Evolutionary conservation across 768 basidiomycete species (phyloP), one percentile per base, ranked within the genome.

Genomic region (Hemileccinum impolitum): DNA sequence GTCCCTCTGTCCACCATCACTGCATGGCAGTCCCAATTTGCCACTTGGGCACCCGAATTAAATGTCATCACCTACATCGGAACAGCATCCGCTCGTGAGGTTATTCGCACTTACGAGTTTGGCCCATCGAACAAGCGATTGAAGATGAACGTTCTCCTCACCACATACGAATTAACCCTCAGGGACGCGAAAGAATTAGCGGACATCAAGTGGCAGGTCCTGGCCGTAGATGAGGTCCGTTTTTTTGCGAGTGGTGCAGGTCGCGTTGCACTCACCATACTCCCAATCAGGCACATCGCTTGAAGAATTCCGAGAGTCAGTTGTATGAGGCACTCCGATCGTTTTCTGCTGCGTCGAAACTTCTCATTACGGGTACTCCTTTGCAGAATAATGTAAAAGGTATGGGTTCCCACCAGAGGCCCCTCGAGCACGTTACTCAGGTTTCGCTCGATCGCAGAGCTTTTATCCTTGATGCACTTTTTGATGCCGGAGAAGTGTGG

Each of bases 301-400:
- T 99, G 58, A 99, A 99, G 77, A 98, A 99, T 69, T 91, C 90
- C 47, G 96, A 98, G 68, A 92, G 90, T 58, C 94, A 97, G 72
- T 68, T 99, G 45, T 98, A 98, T 69, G 93, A 98, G 65, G 94
- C 94, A 5, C 75, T 99, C 47, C 77, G 82, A 61, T 81, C 89
- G 54, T 99, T 98, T 74, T 79, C 83, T 40, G 87, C 93, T 38
- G 87, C 88, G 4, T 93, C 90, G 32, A 94, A 95, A 71, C 78
- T 99, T 48, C 82, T 99, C 59, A 98, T 99, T 65, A 99, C 96
- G 1, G 96, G 96, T 14, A 99, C 96, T 2, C 96, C 96, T 21
- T 74, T 99, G 47, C 96, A 99, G 69, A 99, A 99, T 73, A 99
- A 96, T 64, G 95, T 99, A 59, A 97, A 93, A 76, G 94, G 94